A percentile compares a stretch with the other conserved stretches of the same genome.
phyloP scores from a whole-genome alignment of 352 stramenopile species.

The Plasmopara halstedii region DNA sequence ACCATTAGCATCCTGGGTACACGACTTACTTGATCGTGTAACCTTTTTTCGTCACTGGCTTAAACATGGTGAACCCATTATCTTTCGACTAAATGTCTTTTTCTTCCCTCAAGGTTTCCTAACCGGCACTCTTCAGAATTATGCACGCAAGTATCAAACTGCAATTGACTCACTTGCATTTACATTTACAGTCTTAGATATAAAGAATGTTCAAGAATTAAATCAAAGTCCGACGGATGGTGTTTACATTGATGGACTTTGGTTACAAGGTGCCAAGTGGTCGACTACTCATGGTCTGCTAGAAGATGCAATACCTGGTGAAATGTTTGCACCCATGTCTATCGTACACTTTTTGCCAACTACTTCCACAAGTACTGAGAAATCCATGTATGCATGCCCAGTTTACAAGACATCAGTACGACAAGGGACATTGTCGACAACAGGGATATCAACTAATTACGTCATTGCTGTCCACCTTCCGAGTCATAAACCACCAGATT shows the following conservation, averaged over 20 bases:
- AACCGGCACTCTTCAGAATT: constrained; percentile 93
- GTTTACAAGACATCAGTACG: constrained; percentile 93
- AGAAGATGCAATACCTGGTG: constrained; percentile 75
- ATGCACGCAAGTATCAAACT: constrained; percentile 91
- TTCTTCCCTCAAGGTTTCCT: constrained; percentile 96
- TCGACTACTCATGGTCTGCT: constrained; percentile 59
- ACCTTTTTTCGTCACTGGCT: constrained; percentile 91
- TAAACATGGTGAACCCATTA: constrained; percentile 79
- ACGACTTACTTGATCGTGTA: constrained; percentile 84
- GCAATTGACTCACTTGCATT: constrained; percentile 93
- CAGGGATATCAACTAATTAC: constrained; percentile 92
- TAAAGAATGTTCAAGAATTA: constrained; percentile 48
- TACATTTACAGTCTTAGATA: constrained; percentile 80
- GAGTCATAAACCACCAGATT: constrained; percentile 70
- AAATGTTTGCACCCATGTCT: constrained; percentile 91
- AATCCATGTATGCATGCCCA: constrained; percentile 82
- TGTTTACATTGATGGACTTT: constrained; percentile 90
- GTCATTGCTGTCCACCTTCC: constrained; percentile 89
- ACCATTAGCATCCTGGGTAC: constrained; percentile 87
- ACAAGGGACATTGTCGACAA: constrained; percentile 88
- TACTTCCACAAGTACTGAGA: constrained; percentile 14
- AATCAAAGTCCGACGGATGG: constrained; percentile 73
- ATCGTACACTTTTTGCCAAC: constrained; percentile 88
- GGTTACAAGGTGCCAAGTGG: constrained; percentile 85
- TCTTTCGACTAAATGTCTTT: constrained; percentile 90